phyloP scores from a whole-genome alignment of 139 green algal species.

The Penium margaritaceum region DNA sequence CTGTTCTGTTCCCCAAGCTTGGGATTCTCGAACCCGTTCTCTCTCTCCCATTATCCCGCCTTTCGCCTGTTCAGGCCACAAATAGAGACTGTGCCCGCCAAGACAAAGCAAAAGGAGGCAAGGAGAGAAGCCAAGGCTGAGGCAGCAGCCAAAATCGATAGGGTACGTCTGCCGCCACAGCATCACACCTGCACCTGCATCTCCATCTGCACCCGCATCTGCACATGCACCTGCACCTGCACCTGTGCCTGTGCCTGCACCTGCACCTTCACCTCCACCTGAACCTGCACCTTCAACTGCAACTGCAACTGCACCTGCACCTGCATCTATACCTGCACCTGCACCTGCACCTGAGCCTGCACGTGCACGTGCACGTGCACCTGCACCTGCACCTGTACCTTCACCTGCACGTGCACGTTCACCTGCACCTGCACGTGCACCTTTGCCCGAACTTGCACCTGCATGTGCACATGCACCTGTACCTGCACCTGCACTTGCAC shows the following conservation, averaged over 20 bases:
- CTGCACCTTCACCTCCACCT: neutral
- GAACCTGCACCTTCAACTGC: neutral
- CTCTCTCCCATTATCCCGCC: neutral
- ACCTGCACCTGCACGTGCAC: no score
- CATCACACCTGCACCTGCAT: neutral
- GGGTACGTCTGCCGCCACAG: neutral
- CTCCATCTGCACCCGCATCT: neutral
- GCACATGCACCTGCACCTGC: neutral
- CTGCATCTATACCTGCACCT: neutral
- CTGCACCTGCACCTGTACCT: no score
- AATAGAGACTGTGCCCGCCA: conserved; percentile 76
- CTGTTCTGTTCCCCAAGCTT: neutral
- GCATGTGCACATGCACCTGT: no score
- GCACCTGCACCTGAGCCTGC: no score
- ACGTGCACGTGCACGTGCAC: no score
- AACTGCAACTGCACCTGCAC: neutral
- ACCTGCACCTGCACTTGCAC: no score
- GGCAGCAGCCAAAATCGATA: conserved; percentile 79
- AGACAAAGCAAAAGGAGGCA: conserved; percentile 69
- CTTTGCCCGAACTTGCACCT: no score
- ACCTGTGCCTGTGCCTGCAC: neutral
- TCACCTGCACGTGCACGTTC: no score
- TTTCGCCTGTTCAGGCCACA: conserved; percentile 51
- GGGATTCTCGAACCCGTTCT: neutral
- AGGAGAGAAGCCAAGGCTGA: conserved; percentile 83